Evolutionary conservation across 306 rosid genomes (phyloP).

Genomic region (Carpinus fangiana): DNA sequence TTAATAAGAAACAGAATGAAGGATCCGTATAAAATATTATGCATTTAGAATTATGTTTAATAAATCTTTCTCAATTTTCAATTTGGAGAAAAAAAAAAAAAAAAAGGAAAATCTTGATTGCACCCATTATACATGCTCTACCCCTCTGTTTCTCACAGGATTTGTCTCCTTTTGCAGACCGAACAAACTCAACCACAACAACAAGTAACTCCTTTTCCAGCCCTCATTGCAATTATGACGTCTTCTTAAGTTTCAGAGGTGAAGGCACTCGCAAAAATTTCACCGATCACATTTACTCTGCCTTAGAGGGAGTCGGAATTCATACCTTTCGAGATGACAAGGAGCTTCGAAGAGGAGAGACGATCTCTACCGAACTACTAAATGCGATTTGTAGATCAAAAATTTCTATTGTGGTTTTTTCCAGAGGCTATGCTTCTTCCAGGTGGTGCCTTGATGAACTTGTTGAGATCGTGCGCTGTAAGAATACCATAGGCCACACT

Average conservation of each 20-base stretch:
- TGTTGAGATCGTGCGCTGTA: background rate
- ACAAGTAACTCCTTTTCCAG: no score
- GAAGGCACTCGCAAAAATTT: no score
- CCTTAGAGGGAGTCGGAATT: background rate
- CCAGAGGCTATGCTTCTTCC: background rate
- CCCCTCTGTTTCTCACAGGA: no score
- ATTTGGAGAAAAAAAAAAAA: no score
- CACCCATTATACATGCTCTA: no score
- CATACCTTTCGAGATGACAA: background rate
- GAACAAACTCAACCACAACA: no score
- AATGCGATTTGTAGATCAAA: background rate
- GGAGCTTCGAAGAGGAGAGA: background rate
- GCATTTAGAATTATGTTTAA: no score
- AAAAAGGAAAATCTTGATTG: no score
- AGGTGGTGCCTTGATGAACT: slow-evolving; percentile 11
- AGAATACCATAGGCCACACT: background rate
- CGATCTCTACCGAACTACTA: background rate
- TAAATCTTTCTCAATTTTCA: no score
- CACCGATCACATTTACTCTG: background rate
- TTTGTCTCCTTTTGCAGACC: no score
- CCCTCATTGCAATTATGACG: background rate
- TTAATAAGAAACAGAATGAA: no score
- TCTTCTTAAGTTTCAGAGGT: background rate
- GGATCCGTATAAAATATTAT: no score
- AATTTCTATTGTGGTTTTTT: background rate